Conservation (phyloP, 148 eudicot species). For the Amaranthus cruentus region DNA sequence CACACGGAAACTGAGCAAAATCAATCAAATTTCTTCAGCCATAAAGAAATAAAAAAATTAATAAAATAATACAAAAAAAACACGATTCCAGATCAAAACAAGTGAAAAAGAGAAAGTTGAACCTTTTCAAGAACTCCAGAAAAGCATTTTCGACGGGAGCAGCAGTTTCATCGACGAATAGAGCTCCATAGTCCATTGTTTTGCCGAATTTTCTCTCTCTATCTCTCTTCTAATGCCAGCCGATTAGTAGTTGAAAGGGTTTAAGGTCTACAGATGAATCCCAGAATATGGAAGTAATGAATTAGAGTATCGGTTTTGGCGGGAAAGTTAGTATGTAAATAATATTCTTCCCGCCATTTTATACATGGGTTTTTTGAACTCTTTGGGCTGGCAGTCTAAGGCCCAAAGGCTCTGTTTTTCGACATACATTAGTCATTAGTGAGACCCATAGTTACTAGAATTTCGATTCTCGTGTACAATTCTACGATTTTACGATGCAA, state of each 20-base stretch:
- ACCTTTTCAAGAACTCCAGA: constrained; percentile 79
- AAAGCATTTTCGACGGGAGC: constrained; percentile 74
- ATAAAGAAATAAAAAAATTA: background rate
- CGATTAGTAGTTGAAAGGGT: too few relatives aligned
- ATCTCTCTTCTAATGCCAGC: too few relatives aligned
- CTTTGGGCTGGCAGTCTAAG: too few relatives aligned
- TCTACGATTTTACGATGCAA: too few relatives aligned
- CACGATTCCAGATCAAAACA: background rate
- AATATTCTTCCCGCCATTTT: constrained; percentile 13
- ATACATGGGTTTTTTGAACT: too few relatives aligned
- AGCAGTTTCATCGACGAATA: constrained; percentile 76
- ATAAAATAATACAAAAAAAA: background rate
- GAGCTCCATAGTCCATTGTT: constrained; percentile 55
- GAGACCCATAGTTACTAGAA: too few relatives aligned
- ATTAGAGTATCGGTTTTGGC: constrained; percentile 3
- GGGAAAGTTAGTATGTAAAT: constrained; percentile 1
- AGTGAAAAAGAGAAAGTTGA: background rate
- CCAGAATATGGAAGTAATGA: background rate
- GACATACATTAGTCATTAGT: too few relatives aligned
- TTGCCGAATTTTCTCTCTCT: background rate
- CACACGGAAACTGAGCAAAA: constrained; percentile 37
- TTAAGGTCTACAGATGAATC: background rate
- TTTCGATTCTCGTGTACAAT: too few relatives aligned
- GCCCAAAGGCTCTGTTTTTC: too few relatives aligned
- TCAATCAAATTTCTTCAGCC: background rate